phyloP scores from a whole-genome alignment of 139 green algal species.

The Closterium sp. region DNA sequence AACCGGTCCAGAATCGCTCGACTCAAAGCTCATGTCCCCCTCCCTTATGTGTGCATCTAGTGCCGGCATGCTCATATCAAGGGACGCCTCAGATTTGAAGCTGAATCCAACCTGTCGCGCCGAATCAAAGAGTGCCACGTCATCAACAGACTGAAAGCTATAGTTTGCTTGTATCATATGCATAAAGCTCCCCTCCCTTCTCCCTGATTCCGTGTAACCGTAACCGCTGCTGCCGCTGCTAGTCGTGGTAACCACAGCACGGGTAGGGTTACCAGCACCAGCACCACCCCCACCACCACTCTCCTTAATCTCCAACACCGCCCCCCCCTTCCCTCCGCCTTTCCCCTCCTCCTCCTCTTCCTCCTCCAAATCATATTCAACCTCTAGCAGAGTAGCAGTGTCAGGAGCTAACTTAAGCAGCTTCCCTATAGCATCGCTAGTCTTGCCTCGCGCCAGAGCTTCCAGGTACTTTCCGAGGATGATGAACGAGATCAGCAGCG shows the following conservation, averaged over 20 bases:
- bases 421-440: conserved; percentile 74
- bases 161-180: neutral
- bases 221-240: neutral
- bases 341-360: neutral
- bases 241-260: neutral
- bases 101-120: neutral
- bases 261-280: neutral
- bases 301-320: neutral
- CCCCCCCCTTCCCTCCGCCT: neutral
- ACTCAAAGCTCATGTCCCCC: too few relatives aligned
- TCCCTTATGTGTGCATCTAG: too few relatives aligned
- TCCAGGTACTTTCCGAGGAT: conserved; percentile 90
- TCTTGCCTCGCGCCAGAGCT: conserved; percentile 66
- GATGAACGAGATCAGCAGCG: conserved; percentile 97
- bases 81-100: neutral
- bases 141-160: neutral
- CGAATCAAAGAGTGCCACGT: neutral
- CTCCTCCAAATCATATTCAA: conserved; percentile 54
- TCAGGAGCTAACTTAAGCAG: conserved; percentile 76
- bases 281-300: neutral
- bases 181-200: neutral
- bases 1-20: too few relatives aligned
- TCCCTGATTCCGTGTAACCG: neutral
- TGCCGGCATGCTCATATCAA: too few relatives aligned
- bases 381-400: conserved; percentile 74